Conservation (phyloP, 306 rosid genomes). For the Vigna angularis region DNA sequence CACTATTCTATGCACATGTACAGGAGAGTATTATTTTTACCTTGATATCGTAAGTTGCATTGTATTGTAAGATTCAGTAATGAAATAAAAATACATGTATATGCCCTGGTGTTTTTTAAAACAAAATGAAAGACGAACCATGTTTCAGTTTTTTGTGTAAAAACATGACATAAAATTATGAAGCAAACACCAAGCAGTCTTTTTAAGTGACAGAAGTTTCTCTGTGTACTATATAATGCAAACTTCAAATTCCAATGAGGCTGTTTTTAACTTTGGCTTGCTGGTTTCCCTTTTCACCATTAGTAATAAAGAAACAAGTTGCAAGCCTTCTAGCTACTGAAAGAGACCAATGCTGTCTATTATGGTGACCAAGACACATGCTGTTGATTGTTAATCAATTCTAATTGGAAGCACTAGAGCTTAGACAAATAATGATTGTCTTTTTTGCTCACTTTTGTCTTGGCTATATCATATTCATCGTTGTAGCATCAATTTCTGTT, state of each 20-base stretch:
- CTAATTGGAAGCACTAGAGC: neutral
- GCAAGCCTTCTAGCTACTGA: conserved; percentile 15
- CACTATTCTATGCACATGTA: conserved; percentile 19
- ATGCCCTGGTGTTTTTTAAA: neutral
- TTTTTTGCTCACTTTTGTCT: neutral
- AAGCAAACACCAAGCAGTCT: conserved; percentile 1
- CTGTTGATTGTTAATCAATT: neutral
- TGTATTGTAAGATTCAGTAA: neutral
- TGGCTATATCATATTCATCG: neutral
- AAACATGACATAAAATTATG: conserved; percentile 1
- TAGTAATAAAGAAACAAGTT: neutral
- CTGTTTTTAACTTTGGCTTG: conserved; percentile 15
- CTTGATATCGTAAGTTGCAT: neutral
- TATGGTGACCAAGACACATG: neutral
- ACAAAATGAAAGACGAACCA: neutral
- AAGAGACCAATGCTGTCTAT: conserved; percentile 7
- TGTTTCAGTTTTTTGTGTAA: conserved; percentile 5
- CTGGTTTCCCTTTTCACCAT: neutral
- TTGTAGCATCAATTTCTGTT: neutral
- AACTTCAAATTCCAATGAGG: neutral
- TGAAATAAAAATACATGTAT: neutral
- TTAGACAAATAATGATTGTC: neutral
- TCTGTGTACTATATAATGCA: neutral
- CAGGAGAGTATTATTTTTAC: neutral
- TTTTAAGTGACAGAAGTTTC: neutral